A percentile compares a stretch with the other conserved stretches of the same genome.
These are phyloP conservation scores for Endothia cerciana DNA, from an alignment of 2,329 filamentous ascomycete genomes.

Conservation along the genomic window DNA sequence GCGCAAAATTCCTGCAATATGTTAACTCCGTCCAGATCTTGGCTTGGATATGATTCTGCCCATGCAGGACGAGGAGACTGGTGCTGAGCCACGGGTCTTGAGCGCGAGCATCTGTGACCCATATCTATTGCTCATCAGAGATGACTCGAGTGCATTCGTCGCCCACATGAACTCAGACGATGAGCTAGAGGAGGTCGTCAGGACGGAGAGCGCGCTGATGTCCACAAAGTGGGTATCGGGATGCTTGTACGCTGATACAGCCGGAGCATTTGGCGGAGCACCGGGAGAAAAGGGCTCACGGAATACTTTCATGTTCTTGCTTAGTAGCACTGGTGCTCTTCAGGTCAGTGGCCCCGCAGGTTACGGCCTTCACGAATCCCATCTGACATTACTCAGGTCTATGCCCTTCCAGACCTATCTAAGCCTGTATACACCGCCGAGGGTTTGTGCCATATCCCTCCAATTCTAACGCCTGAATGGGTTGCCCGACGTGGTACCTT, in stretches of 20 bases:
- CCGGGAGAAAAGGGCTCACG: conserved; percentile 45
- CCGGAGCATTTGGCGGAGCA: conserved; percentile 55
- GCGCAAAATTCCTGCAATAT: not conserved
- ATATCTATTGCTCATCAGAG: conserved; percentile 79
- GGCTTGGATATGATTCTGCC: conserved; percentile 89
- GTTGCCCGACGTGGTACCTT: conserved; percentile 69
- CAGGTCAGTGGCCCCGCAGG: conserved; percentile 58
- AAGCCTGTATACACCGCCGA: conserved; percentile 75
- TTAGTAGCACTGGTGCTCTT: conserved; percentile 75
- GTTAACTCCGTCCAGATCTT: conserved; percentile 63
- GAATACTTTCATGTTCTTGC: conserved; percentile 73
- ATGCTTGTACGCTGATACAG: conserved; percentile 76
- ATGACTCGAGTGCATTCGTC: conserved; percentile 80
- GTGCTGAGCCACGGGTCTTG: conserved; percentile 76
- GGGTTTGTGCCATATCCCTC: conserved; percentile 76
- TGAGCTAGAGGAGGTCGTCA: conserved; percentile 82
- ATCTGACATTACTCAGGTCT: conserved; percentile 60
- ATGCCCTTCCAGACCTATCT: conserved; percentile 73
- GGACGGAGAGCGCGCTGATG: conserved; percentile 58
- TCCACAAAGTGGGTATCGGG: conserved; percentile 79
- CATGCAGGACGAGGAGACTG: conserved; percentile 89
- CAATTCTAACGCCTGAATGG: conserved; percentile 73
- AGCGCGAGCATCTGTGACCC: conserved; percentile 86
- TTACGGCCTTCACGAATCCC: not conserved
- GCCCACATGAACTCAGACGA: conserved; percentile 79